Conservation (phyloP, 2,329 filamentous ascomycete species). For the Bisporella sp. region DNA sequence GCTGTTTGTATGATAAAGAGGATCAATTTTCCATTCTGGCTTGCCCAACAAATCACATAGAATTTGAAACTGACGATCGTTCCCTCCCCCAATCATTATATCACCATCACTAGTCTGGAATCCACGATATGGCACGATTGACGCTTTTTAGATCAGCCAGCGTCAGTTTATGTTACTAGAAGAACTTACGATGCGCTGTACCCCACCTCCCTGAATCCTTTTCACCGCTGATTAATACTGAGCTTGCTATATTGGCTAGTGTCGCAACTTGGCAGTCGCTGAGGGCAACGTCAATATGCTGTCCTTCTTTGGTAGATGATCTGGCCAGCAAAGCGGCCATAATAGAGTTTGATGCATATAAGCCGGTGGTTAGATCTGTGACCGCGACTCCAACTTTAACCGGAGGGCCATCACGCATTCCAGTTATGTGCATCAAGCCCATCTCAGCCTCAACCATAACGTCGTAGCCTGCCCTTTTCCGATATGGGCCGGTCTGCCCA, state of each 20-base stretch:
- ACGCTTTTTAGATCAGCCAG: conserved; percentile 46
- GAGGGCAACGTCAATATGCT: conserved; percentile 86
- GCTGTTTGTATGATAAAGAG: conserved; percentile 54
- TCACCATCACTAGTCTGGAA: conserved; percentile 67
- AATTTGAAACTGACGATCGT: conserved; percentile 61
- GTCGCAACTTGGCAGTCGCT: conserved; percentile 95
- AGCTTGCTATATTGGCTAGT: conserved; percentile 90
- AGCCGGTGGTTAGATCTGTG: conserved; percentile 87
- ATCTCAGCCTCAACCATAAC: conserved; percentile 99
- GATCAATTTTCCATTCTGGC: conserved; percentile 53
- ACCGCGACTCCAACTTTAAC: conserved; percentile 98
- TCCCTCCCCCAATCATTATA: conserved; percentile 65
- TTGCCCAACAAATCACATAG: conserved; percentile 52
- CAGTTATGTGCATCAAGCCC: conserved; percentile 97
- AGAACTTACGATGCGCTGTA: conserved; percentile 74
- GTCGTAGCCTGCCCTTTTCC: conserved; percentile 85
- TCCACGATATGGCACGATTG: conserved; percentile 89
- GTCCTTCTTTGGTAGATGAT: conserved; percentile 67
- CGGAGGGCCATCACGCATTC: conserved; percentile 76
- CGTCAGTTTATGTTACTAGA: neutral
- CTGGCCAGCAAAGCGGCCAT: conserved; percentile 86
- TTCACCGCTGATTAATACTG: conserved; percentile 79
- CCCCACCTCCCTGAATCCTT: conserved; percentile 89
- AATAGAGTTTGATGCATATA: conserved; percentile 93
- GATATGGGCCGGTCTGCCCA: conserved; percentile 89